phyloP scores from a whole-genome alignment of 208 protist species.

The Porcisia deanei region DNA sequence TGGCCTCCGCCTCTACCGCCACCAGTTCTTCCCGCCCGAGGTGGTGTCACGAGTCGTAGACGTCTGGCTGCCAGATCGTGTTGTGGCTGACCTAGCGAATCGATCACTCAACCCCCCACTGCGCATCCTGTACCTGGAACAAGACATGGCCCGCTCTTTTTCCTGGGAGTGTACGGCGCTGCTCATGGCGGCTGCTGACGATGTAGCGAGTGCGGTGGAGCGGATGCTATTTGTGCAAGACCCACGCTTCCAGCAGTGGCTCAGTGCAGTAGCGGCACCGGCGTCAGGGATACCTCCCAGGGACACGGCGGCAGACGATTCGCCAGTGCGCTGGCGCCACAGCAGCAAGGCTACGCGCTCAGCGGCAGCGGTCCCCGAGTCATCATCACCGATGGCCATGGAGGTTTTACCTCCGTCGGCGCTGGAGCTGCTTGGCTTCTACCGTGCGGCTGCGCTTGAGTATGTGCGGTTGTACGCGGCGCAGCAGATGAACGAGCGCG shows the following conservation, averaged over 20 bases:
- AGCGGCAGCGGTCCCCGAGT: background rate
- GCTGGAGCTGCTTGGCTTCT: conserved; percentile 56
- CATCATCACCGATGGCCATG: conserved; percentile 4
- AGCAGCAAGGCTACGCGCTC: background rate
- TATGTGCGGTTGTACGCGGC: conserved; percentile 41
- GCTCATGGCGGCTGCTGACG: conserved; percentile 36
- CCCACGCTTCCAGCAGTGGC: conserved; percentile 28
- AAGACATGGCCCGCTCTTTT: conserved; percentile 30
- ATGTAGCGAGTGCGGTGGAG: conserved; percentile 34
- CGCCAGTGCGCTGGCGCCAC: background rate
- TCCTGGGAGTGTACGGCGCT: conserved; percentile 42
- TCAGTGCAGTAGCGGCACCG: conserved; percentile 1
- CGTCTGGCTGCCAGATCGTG: conserved; percentile 42
- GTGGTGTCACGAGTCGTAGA: conserved; percentile 44
- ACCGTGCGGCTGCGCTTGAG: conserved; percentile 36
- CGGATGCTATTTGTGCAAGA: conserved; percentile 39
- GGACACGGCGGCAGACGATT: background rate
- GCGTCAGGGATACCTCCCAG: background rate
- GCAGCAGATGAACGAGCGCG: background rate
- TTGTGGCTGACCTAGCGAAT: conserved; percentile 47
- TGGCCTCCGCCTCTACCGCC: conserved; percentile 55
- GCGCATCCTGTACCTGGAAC: conserved; percentile 49
- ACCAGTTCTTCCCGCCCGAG: conserved; percentile 48
- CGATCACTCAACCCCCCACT: conserved; percentile 63
- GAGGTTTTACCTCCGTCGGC: conserved; percentile 23